A percentile compares a stretch with the other conserved stretches of the same genome.
phyloP scores from a whole-genome alignment of 1,284 basidiomycete species.

The Gomphus bonarii region DNA sequence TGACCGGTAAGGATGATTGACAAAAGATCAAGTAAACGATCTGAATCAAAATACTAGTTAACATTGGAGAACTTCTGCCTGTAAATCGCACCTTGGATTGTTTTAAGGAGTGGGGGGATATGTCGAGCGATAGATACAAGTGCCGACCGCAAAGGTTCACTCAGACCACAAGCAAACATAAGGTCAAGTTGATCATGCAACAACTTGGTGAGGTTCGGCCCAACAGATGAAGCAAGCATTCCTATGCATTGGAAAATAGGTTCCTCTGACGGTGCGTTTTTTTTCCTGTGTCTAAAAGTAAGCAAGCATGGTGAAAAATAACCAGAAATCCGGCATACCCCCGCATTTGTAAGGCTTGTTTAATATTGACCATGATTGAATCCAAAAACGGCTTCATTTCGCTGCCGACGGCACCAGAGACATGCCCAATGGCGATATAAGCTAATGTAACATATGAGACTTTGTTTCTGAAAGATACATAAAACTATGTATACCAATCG shows the following conservation, averaged over 20 bases:
- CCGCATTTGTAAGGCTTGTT: conserved; percentile 75
- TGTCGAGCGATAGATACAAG: conserved; percentile 80
- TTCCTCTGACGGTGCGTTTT: conserved; percentile 88
- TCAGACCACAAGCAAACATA: conserved; percentile 94
- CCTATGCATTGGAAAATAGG: conserved; percentile 98
- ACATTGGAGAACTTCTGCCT: neutral
- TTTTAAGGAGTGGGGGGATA: conserved; percentile 85
- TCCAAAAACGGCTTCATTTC: conserved; percentile 97
- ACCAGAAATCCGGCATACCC: conserved; percentile 43
- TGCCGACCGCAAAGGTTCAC: conserved; percentile 81
- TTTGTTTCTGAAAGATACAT: neutral
- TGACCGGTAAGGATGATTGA: conserved; percentile 76
- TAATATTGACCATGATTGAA: conserved; percentile 84
- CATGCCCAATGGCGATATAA: conserved; percentile 94
- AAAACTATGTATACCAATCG: conserved; percentile 51
- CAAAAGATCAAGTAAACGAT: conserved; percentile 78
- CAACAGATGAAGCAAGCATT: conserved; percentile 92
- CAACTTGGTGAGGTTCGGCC: conserved; percentile 90
- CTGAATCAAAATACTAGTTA: conserved; percentile 21
- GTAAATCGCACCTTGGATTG: conserved; percentile 70
- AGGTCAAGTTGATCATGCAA: conserved; percentile 95
- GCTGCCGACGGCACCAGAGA: conserved; percentile 83
- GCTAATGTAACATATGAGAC: conserved; percentile 33
- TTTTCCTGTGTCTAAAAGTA: conserved; percentile 49
- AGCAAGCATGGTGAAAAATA: conserved; percentile 5